Evolutionary conservation across 1,284 basidiomycete species (phyloP).

Genomic region (Cutaneotrichosporon cutaneum): DNA sequence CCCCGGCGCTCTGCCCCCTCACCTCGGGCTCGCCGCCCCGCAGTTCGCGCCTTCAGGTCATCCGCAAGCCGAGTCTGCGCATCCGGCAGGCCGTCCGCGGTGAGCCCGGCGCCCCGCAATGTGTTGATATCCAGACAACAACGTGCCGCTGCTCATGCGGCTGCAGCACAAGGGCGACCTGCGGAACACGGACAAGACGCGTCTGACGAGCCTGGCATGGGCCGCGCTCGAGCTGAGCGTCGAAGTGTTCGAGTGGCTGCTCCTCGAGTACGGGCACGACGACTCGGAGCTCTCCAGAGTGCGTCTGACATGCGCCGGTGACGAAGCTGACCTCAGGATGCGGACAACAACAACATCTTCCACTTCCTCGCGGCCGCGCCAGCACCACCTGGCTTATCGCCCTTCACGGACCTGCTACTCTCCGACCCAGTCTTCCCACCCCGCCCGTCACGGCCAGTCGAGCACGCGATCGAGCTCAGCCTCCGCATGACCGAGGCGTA

Average conservation of each 20-base stretch:
- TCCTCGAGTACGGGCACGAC: conserved; percentile 78
- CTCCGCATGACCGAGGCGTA: conserved; percentile 43
- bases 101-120: conserved; percentile 16
- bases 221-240: conserved; percentile 77
- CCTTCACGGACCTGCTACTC: conserved; percentile 31
- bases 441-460: conserved; percentile 16
- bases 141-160: conserved; percentile 80
- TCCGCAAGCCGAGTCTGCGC: conserved; percentile 36
- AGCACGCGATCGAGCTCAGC: conserved; percentile 29
- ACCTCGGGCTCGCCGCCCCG: background rate
- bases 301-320: conserved; percentile 51
- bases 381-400: conserved; percentile 46
- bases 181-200: conserved; percentile 72
- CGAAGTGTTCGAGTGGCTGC: conserved; percentile 84
- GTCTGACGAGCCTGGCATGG: conserved; percentile 84
- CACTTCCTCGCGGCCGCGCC: conserved; percentile 78
- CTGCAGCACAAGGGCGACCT: conserved; percentile 69
- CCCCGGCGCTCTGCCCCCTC: conserved; percentile 8
- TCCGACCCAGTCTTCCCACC: conserved; percentile 34
- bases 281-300: conserved; percentile 85
- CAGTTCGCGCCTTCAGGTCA: conserved; percentile 30
- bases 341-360: conserved; percentile 83
- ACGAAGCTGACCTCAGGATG: conserved; percentile 60
- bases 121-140: conserved; percentile 67
- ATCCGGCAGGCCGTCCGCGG: conserved; percentile 48